Conservation (phyloP, 495 filamentous ascomycete species). For the Talaromyces thailandensis region DNA sequence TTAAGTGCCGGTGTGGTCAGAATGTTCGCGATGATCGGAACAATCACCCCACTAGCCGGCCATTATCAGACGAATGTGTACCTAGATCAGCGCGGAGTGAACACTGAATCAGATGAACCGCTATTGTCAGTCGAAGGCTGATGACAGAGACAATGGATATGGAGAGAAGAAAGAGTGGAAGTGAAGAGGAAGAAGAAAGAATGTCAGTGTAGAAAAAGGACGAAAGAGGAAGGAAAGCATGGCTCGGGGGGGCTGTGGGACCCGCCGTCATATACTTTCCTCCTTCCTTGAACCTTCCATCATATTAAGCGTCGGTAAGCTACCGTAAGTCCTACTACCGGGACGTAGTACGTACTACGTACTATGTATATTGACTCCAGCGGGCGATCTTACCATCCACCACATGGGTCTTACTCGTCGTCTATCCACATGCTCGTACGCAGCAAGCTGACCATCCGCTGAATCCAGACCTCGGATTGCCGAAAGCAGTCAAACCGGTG, state of each 20-base stretch:
- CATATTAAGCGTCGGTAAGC: too few species aligned
- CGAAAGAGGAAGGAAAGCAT: too few species aligned
- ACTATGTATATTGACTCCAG: neutral
- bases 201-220: too few species aligned
- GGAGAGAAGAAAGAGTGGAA: neutral
- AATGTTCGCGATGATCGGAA: neutral
- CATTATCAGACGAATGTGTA: neutral
- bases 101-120: neutral
- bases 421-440: too few species aligned
- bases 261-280: neutral
- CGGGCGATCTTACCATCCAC: neutral
- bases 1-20: neutral
- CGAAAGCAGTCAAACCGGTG: neutral
- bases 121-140: neutral
- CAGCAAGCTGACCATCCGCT: neutral
- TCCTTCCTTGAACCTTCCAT: neutral
- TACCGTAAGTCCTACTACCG: too few species aligned
- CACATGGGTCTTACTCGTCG: neutral
- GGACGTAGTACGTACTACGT: too few species aligned
- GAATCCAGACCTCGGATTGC: neutral
- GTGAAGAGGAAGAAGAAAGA: neutral
- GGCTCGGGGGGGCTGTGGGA: neutral
- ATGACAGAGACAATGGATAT: neutral
- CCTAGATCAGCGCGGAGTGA: neutral
- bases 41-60: neutral